Percentiles rank a stretch among this genome's conserved stretches.
phyloP scores from a whole-genome alignment of 805 yeast species.

The Pichia scutulata region DNA sequence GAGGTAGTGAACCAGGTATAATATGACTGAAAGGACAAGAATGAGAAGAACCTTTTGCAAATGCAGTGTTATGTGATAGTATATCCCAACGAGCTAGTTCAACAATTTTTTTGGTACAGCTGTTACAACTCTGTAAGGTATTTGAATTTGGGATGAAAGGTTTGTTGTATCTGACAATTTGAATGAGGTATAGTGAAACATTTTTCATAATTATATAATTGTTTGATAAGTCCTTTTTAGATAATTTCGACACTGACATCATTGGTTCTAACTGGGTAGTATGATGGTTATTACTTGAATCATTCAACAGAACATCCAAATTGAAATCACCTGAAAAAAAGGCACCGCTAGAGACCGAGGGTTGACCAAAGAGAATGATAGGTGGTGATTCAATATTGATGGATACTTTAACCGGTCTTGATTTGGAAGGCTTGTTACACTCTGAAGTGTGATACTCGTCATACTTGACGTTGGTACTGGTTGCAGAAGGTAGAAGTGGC shows the following conservation, averaged over 20 bases:
- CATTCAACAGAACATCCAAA: conserved; percentile 38
- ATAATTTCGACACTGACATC: conserved; percentile 18
- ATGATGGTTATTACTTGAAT: neutral
- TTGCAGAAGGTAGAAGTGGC: neutral
- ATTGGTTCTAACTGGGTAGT: conserved; percentile 12
- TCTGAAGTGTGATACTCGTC: conserved; percentile 23
- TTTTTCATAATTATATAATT: conserved; percentile 44
- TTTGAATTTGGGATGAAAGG: conserved; percentile 56
- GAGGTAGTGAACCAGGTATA: conserved; percentile 82
- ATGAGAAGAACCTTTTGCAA: conserved; percentile 57
- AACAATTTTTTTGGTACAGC: conserved; percentile 47
- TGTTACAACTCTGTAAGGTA: conserved; percentile 43
- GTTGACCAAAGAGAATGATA: conserved; percentile 71
- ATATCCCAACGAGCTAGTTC: conserved; percentile 88
- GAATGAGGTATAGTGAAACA: conserved; percentile 64
- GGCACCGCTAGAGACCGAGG: conserved; percentile 77
- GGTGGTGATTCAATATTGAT: conserved; percentile 88
- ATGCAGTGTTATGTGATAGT: conserved; percentile 47
- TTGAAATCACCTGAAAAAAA: conserved; percentile 72
- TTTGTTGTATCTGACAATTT: conserved; percentile 54
- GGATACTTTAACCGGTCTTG: conserved; percentile 33
- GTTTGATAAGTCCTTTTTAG: conserved; percentile 13
- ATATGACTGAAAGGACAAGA: conserved; percentile 89
- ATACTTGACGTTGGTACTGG: neutral
- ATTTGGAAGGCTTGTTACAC: conserved; percentile 20